A percentile compares a stretch with the other conserved stretches of the same genome.
phyloP scores from a whole-genome alignment of 106 monocot genomes.

The Allium sativum region DNA sequence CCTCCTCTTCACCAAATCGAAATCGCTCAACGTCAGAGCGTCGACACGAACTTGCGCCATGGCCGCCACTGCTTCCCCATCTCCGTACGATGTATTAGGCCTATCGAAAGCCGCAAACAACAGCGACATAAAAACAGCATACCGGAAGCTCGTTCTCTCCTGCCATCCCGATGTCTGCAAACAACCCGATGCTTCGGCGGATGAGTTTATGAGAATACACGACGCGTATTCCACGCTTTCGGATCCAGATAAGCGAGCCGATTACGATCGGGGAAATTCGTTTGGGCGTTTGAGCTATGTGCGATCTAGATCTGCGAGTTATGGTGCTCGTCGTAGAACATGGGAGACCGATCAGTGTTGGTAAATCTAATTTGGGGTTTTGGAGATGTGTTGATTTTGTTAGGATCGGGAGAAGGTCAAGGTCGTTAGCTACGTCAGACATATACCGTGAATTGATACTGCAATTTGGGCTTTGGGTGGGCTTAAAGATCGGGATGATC shows the following conservation, averaged over 20 bases:
- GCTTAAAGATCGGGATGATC: too few relatives aligned
- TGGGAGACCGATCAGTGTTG: constrained; percentile 29
- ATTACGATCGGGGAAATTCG: not conserved
- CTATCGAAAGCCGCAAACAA: not conserved
- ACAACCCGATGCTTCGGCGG: not conserved
- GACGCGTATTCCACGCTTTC: constrained; percentile 22
- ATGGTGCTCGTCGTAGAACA: not conserved
- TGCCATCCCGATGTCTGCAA: constrained; percentile 12
- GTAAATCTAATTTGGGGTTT: constrained; percentile 1
- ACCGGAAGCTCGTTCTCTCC: not conserved
- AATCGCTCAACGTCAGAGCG: too few relatives aligned
- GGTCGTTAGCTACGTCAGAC: too few relatives aligned
- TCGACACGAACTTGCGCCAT: too few relatives aligned
- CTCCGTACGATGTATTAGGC: constrained; percentile 12
- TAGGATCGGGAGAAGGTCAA: too few relatives aligned
- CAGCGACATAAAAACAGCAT: constrained; percentile 7
- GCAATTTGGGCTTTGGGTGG: too few relatives aligned
- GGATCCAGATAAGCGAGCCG: constrained; percentile 13
- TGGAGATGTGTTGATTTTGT: too few relatives aligned
- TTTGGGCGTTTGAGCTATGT: not conserved
- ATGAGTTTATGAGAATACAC: constrained; percentile 20
- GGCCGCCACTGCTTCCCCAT: not conserved
- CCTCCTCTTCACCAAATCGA: too few relatives aligned
- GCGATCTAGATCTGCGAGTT: not conserved
- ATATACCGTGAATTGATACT: too few relatives aligned